These are phyloP conservation scores for Lichtheimia ornata DNA, from an alignment of 371 early-diverging fungal genomes.

Conservation along the genomic window DNA sequence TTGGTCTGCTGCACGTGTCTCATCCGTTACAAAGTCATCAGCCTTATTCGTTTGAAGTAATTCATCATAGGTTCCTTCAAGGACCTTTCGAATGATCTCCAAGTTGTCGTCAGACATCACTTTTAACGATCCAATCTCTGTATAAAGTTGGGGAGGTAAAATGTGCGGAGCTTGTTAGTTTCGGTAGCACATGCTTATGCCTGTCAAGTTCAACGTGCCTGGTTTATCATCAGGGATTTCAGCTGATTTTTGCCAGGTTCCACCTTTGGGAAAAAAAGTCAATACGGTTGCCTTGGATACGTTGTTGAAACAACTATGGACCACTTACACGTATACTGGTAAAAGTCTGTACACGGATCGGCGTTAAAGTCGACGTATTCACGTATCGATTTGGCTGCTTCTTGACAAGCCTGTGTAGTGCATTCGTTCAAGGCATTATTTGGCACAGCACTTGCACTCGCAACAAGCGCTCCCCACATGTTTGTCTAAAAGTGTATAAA, in stretches of 20 bases:
- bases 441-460: neutral
- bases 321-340: conserved; percentile 51
- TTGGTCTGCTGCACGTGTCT: conserved; percentile 22
- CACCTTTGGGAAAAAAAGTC: conserved; percentile 32
- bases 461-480: conserved; percentile 5
- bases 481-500: neutral
- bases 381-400: conserved; percentile 37
- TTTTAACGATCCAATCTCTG: conserved; percentile 34
- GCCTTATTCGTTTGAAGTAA: conserved; percentile 5
- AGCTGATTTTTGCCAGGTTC: conserved; percentile 40
- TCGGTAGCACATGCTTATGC: neutral
- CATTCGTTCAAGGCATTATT: conserved; percentile 20
- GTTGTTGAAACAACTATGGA: neutral
- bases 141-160: conserved; percentile 3
- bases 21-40: conserved; percentile 11
- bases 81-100: conserved; percentile 21
- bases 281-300: neutral
- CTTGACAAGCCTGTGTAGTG: conserved; percentile 44
- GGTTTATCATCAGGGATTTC: conserved; percentile 52
- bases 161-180: conserved; percentile 1
- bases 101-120: conserved; percentile 36
- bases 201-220: conserved; percentile 18
- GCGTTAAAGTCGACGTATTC: conserved; percentile 34
- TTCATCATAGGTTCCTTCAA: conserved; percentile 27
- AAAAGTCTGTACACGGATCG: conserved; percentile 51